Evolutionary conservation across 805 yeast genomes (phyloP).

Genomic region (Teunomyces atbi): DNA sequence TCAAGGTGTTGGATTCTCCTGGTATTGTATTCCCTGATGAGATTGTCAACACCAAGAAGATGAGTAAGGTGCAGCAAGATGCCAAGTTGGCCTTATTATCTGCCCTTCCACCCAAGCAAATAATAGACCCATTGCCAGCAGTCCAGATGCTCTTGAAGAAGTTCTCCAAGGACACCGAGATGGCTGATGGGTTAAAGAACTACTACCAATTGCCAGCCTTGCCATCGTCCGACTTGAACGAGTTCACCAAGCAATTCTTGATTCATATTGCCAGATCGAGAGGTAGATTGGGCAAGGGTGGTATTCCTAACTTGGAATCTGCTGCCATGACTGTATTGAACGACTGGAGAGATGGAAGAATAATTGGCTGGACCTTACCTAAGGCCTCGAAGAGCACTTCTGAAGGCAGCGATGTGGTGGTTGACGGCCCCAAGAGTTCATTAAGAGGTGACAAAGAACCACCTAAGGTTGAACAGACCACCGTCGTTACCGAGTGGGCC

Average conservation of each 20-base stretch:
- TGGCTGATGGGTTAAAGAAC: conserved; percentile 72
- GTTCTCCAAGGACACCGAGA: conserved; percentile 67
- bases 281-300: conserved; percentile 91
- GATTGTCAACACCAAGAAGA: conserved; percentile 36
- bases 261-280: conserved; percentile 90
- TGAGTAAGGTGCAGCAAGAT: conserved; percentile 61
- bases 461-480: conserved; percentile 60
- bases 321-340: conserved; percentile 81
- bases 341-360: conserved; percentile 97
- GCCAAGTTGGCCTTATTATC: conserved; percentile 88
- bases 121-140: conserved; percentile 82
- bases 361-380: conserved; percentile 87
- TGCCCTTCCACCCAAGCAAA: conserved; percentile 84
- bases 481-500: conserved; percentile 88
- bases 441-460: conserved; percentile 45
- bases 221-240: conserved; percentile 67
- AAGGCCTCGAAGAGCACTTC: conserved; percentile 46
- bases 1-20: conserved; percentile 90
- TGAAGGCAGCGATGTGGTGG: conserved; percentile 13
- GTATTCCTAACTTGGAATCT: conserved; percentile 82
- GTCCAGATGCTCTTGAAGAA: conserved; percentile 74
- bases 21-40: conserved; percentile 94
- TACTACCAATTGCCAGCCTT: conserved; percentile 80
- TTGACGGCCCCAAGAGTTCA: conserved; percentile 38
- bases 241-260: conserved; percentile 79